Evolutionary conservation across 2,329 filamentous ascomycete species (phyloP), one percentile per base, ranked within the genome.

Genomic region (Corinectria fuckeliana): DNA sequence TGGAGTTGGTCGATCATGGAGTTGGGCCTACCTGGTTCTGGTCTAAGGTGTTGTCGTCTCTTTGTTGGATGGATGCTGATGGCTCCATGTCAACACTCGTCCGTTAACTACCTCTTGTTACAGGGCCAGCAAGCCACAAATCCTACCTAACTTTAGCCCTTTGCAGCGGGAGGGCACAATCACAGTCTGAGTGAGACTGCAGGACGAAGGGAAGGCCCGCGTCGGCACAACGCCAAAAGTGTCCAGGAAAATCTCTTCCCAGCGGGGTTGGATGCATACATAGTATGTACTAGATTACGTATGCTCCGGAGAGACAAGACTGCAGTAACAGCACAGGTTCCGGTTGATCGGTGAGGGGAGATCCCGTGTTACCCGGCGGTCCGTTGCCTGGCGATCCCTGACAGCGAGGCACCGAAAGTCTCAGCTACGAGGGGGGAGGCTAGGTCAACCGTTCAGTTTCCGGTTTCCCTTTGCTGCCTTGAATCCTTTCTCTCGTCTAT

Each of bases 281-380:
- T 36, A 18, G 32, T 14, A 36, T 36, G 41, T 23, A 25, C 34
- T 38, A 16, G 10, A 38, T 18, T 28, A 44, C 26, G 38, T 21
- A 42, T 42, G n/a, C 41, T 34, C 52, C 38, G 51, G 44, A 13
- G 23, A 49, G 44, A 49, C 44, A 49, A 16, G 36, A 21, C 52
- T 10, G 47, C n/a, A n/a, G n/a, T n/a, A 36, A 36, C 32, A 36
- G n/a, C n/a, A 8, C 32, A 18, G 30, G 11, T 5, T 5, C 11
- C n/a, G 16, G 49, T 39, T 21, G 32, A 36, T 28, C 30, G 11
- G 20, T 7, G 21, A 44, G 25, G 25, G 14, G 25, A 14, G 25
- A 30, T 45, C 42, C 42, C 42, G 16, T 45, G 23, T n/a, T 28
- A 45, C 42, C 42, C 42, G 23, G n/a, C 42, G 23, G n/a, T 11